Evolutionary conservation across 805 yeast genomes (phyloP), one percentile per base, ranked within the genome.

Genomic region (Tetrapisispora namnaoensis): DNA sequence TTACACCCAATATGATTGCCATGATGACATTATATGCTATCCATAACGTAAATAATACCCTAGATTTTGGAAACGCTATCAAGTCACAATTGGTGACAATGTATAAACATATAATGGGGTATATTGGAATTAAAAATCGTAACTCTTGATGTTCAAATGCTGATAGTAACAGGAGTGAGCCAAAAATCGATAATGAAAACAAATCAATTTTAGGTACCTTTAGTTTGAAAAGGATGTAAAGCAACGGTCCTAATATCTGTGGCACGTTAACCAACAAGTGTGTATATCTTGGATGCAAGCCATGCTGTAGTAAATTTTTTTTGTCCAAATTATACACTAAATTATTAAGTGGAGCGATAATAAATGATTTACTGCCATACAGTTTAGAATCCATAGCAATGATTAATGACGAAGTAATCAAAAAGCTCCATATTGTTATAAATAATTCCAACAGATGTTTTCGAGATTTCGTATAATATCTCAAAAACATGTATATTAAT

Each of bases 111-210:
- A 79, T 60, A 11, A 90, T 67, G 0, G 99, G 97, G 1, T 85
- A 69, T 20, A 83, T 60, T 0, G 99, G 98, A 0, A 81, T 61
- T 41, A 95, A 66, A 61, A 93, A 93, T 47, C 99, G 71, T n/a
- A 88, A 71, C 61, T 93, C 99, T 64, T 93, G 99, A 63, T 93
- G 99, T 16, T 95, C 95, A 21, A 88, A 74, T 0, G 79, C 2
- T 0, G 97, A 87, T 27, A 93, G 69, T 3, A 78, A 48, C 0
- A 71, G 4, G 1, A 86, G 27, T 0, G 89, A 95, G 4, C 95
- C 79, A 2, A 77, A 49, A 0, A 82, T 70, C 1, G 90, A 66
- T 37, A 80, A 66, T 52, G 79, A 75, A 1, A 90, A 81, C 1
- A 83, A 69, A 14, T 51, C 60, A 57, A 38, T 58, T 16, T 14